Percentiles rank a stretch among this genome's conserved stretches.
Conservation (phyloP, 1,139 yeast species). For the Geotrichum cucujoidarum region DNA sequence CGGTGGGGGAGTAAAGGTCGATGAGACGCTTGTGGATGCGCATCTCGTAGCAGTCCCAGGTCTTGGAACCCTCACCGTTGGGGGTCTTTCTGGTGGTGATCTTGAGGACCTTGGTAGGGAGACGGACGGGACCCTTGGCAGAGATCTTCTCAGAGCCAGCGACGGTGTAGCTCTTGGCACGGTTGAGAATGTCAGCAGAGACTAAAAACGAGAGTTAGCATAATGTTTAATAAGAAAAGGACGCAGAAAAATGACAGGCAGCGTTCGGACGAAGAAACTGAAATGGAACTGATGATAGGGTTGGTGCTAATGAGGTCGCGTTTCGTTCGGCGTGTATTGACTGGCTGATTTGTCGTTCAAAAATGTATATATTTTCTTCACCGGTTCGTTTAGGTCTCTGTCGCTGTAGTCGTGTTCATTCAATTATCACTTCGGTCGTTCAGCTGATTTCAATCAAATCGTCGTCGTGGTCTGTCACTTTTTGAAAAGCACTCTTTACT, state of each 20-base stretch:
- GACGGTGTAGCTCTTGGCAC: conserved; percentile 66
- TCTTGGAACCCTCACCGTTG: conserved; percentile 99
- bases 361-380: no score
- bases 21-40: conserved; percentile 99
- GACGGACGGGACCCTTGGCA: conserved; percentile 93
- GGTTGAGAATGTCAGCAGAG: conserved; percentile 81
- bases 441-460: not conserved
- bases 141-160: conserved; percentile 38
- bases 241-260: no score
- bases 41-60: conserved; percentile 99
- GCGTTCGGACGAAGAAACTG: no score
- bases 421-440: not conserved
- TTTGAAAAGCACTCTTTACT: not conserved
- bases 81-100: conserved; percentile 99
- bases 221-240: no score
- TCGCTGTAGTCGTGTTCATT: no score
- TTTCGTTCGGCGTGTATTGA: no score
- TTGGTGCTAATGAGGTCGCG: no score
- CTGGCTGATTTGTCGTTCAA: no score
- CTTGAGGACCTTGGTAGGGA: conserved; percentile 98
- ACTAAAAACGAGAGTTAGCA: conserved; percentile 35
- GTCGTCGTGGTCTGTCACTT: not conserved
- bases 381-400: no score
- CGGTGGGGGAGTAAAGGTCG: conserved; percentile 96
- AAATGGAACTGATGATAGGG: no score